A percentile compares a stretch with the other conserved stretches of the same genome.
Evolutionary conservation across 495 filamentous ascomycete species (phyloP).

Genomic region (Aspergillus baeticus): DNA sequence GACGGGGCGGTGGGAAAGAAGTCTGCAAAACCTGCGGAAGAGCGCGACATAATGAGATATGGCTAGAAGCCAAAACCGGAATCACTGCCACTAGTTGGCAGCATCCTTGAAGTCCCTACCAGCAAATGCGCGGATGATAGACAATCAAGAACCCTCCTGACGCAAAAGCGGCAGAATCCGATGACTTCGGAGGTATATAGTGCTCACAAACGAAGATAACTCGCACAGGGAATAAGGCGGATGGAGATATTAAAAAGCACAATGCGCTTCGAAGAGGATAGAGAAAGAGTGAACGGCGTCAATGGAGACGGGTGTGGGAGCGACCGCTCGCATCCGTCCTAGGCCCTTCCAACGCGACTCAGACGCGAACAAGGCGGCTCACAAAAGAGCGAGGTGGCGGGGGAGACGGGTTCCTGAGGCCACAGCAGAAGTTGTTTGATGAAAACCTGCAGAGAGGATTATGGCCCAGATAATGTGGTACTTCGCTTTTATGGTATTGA

Average conservation of each 20-base stretch:
- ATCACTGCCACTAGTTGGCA: slow-evolving; percentile 34
- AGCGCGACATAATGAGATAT: slow-evolving; percentile 69
- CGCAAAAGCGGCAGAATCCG: slow-evolving; percentile 12
- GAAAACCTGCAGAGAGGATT: background rate
- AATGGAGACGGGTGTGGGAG: slow-evolving; percentile 8
- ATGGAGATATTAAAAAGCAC: background rate
- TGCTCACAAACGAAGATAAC: background rate
- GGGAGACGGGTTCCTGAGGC: slow-evolving; percentile 3
- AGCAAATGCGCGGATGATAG: slow-evolving; percentile 24
- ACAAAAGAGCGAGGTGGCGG: slow-evolving; percentile 10
- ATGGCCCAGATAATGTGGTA: background rate
- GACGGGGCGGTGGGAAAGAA: slow-evolving; percentile 87
- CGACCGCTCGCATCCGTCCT: slow-evolving; percentile 12
- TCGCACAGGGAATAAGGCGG: background rate
- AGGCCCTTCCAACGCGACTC: slow-evolving; percentile 14
- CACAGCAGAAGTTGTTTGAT: background rate
- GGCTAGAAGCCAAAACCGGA: slow-evolving; percentile 44
- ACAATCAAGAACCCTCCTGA: slow-evolving; percentile 26
- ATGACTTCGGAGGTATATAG: background rate
- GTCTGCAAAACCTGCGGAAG: slow-evolving; percentile 79
- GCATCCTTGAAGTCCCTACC: slow-evolving; percentile 39
- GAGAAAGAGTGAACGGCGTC: background rate
- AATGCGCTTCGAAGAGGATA: background rate
- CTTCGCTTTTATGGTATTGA: background rate
- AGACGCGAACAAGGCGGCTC: slow-evolving; percentile 16